Base-by-base conservation (phyloP, 2,329 filamentous ascomycete genomes). In the Paecilomyces sp. region DNA sequence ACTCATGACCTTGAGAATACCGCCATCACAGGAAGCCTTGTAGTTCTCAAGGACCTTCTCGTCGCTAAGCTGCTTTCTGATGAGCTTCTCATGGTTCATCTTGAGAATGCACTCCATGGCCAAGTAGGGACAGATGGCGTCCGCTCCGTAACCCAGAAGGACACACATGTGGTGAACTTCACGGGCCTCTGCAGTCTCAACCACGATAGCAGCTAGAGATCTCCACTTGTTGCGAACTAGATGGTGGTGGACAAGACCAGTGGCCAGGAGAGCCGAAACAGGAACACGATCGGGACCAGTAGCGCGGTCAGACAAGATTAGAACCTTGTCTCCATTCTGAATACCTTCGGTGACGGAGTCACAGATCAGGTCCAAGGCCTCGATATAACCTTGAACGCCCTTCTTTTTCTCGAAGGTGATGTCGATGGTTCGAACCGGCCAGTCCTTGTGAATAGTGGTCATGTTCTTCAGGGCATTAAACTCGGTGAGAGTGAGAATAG, bases 101-200 rank as follows among this genome's bases (percentile, higher is more conserved):
- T 97, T 97, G 67, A 97, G 80, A 68, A 97, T 96, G 72, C 92
- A 97, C 80, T 97, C 93, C 80, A 97, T 90, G 15, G 93, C 90
- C 56, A 97, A 87, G 76, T 97, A 97, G 22, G 93, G 93, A 81
- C 94, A 96, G 73, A 97, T 87, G 55, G 88, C 93, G 78, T 97
- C 93, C 58, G 89, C 92, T 79, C 93, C 93, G 70, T 97, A 97
- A 58, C 93, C 93, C 61, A 97, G 85, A 52, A 97, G 84, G n/a
- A 97, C 93, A 79, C 91, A 96, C 91, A 97, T 96, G 79, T 97
- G 93, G 76, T 97, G 93, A 7, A 97, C 93, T 77, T 97, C 93
- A 78, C 93, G 91, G 68, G 93, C 93, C 76, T 97, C 93, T 54
- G 89, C 93, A 64, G 92, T 96, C 81, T 97, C 93, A 34, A 96